Conservation (phyloP, 495 filamentous ascomycete species). For the Tuber microsphaerosporum region DNA sequence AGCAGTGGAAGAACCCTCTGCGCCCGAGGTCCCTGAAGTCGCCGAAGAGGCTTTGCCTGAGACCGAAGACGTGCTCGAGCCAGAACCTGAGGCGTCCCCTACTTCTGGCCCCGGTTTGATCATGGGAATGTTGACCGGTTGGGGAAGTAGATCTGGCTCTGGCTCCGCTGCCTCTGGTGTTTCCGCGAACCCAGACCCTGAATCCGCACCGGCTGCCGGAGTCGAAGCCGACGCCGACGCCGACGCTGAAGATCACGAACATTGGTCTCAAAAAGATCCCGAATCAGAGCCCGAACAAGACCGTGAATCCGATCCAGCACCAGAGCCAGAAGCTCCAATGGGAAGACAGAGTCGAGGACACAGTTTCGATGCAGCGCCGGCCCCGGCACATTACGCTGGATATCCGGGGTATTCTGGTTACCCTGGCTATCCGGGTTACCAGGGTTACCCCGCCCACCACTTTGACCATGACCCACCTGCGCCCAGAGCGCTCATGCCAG, state of each 20-base stretch:
- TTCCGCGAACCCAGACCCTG: slow-evolving; percentile 12
- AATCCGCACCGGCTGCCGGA: slow-evolving; percentile 17
- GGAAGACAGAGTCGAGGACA: neutral
- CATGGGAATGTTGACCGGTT: slow-evolving; percentile 15
- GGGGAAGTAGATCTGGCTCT: slow-evolving; percentile 14
- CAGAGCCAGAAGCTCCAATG: neutral
- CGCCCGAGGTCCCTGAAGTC: slow-evolving; percentile 11
- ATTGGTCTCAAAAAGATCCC: slow-evolving; percentile 26
- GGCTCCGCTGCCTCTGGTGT: slow-evolving; percentile 22
- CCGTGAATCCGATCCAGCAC: slow-evolving; percentile 10
- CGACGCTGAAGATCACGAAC: slow-evolving; percentile 20
- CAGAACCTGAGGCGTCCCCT: slow-evolving; percentile 18
- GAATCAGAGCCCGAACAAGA: slow-evolving; percentile 30
- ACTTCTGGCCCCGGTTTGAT: slow-evolving; percentile 21
- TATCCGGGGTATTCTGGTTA: slow-evolving; percentile 3
- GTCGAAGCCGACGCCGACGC: slow-evolving; percentile 15
- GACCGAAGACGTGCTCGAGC: slow-evolving; percentile 15
- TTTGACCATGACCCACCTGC: slow-evolving; percentile 2
- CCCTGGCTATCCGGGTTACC: neutral
- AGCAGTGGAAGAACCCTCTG: slow-evolving; percentile 10
- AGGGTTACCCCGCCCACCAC: slow-evolving; percentile 1
- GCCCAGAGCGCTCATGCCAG: slow-evolving; percentile 8
- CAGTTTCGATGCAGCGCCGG: neutral
- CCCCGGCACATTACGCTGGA: neutral
- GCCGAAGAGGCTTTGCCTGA: slow-evolving; percentile 11